Evolutionary conservation across 192 early-diverging fungal species (phyloP).

Genomic region (Coemansia sp.): DNA sequence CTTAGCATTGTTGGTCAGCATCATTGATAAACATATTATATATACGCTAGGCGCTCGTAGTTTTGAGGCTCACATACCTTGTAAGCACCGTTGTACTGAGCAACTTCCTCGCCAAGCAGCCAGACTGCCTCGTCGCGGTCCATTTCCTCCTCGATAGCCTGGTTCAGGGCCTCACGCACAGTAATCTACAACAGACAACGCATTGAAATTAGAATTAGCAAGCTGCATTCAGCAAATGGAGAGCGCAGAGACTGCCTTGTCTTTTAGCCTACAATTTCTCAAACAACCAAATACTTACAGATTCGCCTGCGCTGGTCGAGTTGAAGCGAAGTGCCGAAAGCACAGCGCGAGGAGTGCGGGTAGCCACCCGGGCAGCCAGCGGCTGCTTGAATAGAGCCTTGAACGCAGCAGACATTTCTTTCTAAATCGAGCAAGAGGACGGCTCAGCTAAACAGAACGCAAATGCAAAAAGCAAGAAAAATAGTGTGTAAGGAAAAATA

Average conservation of each 20-base stretch:
- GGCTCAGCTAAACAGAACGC: slow-evolving; percentile 1
- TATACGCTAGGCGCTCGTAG: neutral
- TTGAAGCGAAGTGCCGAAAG: slow-evolving; percentile 33
- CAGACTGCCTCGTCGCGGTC: slow-evolving; percentile 84
- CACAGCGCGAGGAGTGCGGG: slow-evolving; percentile 37
- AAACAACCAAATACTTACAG: slow-evolving; percentile 25
- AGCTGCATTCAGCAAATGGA: neutral
- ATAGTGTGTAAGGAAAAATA: neutral
- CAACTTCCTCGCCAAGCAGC: slow-evolving; percentile 96
- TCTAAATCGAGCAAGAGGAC: slow-evolving; percentile 1
- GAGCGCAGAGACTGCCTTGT: neutral
- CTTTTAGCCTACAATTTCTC: neutral
- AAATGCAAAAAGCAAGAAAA: slow-evolving; percentile 8
- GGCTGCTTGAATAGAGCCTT: slow-evolving; percentile 45
- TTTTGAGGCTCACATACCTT: slow-evolving; percentile 66
- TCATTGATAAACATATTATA: neutral
- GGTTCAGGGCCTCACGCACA: slow-evolving; percentile 96
- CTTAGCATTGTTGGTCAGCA: too few species aligned
- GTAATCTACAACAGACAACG: slow-evolving; percentile 68
- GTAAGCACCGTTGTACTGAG: slow-evolving; percentile 99
- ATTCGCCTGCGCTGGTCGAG: slow-evolving; percentile 34
- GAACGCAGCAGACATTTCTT: slow-evolving; percentile 40
- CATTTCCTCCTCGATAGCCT: slow-evolving; percentile 98
- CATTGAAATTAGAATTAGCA: slow-evolving; percentile 7
- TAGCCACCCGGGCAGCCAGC: slow-evolving; percentile 39